These are phyloP conservation scores for Colletotrichum chlorophyti DNA, from an alignment of 2,329 filamentous ascomycete genomes.

Conservation along the genomic window DNA sequence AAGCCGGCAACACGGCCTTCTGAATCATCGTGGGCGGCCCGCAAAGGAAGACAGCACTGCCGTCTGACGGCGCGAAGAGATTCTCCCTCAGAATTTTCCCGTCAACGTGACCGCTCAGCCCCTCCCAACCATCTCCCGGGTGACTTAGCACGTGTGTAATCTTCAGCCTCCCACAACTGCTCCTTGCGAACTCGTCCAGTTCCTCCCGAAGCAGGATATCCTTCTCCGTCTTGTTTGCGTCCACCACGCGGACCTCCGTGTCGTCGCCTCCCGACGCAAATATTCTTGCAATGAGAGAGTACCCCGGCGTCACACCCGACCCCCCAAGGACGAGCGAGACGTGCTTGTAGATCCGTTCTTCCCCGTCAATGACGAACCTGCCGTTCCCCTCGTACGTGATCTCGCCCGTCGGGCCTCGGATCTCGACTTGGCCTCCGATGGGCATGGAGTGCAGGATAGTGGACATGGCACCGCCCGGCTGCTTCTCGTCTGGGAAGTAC, in stretches of 20 bases:
- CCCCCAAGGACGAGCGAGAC: constrained; percentile 58
- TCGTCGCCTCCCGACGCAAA: constrained; percentile 39
- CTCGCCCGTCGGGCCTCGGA: constrained; percentile 57
- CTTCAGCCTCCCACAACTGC: constrained; percentile 45
- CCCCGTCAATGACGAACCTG: constrained; percentile 50
- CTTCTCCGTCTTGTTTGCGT: constrained; percentile 54
- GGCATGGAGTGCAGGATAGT: constrained; percentile 59
- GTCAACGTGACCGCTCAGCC: constrained; percentile 51
- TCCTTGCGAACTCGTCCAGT: constrained; percentile 46
- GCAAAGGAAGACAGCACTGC: constrained; percentile 53
- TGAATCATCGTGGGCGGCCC: constrained; percentile 58
- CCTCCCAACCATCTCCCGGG: constrained; percentile 51
- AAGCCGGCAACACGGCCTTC: constrained; percentile 55
- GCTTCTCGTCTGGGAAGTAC: constrained; percentile 52
- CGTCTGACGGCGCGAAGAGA: constrained; percentile 48
- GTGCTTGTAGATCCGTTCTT: constrained; percentile 47
- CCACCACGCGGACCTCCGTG: constrained; percentile 49
- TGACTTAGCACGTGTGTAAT: constrained; percentile 55
- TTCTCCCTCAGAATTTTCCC: constrained; percentile 45
- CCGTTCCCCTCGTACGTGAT: constrained; percentile 56
- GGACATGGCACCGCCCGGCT: constrained; percentile 60
- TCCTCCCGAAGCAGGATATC: constrained; percentile 53
- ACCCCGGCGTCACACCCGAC: constrained; percentile 58
- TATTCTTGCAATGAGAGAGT: constrained; percentile 53
- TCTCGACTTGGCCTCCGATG: constrained; percentile 55